Percentiles rank a stretch among this genome's conserved stretches.
These are phyloP conservation scores for Cryptosporidium andersoni DNA, from an alignment of 169 alveolate species.

Conservation along the genomic window DNA sequence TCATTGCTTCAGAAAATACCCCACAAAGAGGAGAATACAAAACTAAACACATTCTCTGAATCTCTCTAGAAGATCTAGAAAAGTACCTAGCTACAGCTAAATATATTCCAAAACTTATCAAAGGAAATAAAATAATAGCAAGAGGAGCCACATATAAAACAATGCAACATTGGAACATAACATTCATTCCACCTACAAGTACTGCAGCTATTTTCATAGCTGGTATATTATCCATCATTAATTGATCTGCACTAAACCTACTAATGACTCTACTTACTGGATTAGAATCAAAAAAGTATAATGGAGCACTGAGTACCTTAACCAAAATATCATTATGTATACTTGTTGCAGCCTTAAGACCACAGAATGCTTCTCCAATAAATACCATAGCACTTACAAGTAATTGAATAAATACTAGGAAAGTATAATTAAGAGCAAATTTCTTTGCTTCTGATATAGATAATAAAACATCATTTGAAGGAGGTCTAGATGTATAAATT, in stretches of 20 bases:
- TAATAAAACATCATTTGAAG: constrained; percentile 7
- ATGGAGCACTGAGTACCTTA: constrained; percentile 75
- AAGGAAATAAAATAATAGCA: constrained; percentile 70
- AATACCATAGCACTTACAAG: constrained; percentile 61
- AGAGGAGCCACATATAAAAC: constrained; percentile 65
- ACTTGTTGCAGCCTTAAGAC: constrained; percentile 64
- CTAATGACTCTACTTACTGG: constrained; percentile 80
- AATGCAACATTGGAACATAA: constrained; percentile 70
- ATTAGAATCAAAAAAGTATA: constrained; percentile 78
- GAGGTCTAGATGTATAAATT: constrained; percentile 34
- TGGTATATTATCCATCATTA: constrained; percentile 74
- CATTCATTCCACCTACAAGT: constrained; percentile 70
- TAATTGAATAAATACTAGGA: constrained; percentile 14
- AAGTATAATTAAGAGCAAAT: constrained; percentile 21
- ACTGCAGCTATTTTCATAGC: constrained; percentile 70
- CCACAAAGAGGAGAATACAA: constrained; percentile 67
- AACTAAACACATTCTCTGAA: constrained; percentile 72
- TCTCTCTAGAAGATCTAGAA: constrained; percentile 74
- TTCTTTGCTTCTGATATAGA: constrained; percentile 46
- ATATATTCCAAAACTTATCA: constrained; percentile 71
- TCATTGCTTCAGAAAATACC: constrained; percentile 70
- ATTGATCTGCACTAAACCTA: constrained; percentile 78
- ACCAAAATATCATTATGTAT: constrained; percentile 70
- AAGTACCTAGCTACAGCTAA: constrained; percentile 72
- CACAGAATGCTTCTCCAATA: constrained; percentile 72